phyloP scores from a whole-genome alignment of 2,329 filamentous ascomycete genomes.

The Paracorniculantispora psalliotae region DNA sequence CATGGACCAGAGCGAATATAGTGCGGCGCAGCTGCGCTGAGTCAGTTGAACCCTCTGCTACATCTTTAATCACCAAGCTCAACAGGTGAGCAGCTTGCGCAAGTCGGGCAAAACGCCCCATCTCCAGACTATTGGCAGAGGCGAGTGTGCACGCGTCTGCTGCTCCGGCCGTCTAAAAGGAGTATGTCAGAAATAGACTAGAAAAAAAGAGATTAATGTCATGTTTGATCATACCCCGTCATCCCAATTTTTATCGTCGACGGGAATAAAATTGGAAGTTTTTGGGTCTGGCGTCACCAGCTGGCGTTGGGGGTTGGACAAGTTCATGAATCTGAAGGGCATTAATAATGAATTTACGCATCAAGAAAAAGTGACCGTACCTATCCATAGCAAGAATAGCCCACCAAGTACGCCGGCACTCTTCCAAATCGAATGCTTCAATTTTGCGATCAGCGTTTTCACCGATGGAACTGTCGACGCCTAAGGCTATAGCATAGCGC shows the following conservation, averaged over 20 bases:
- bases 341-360: background rate
- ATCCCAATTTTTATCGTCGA: constrained; percentile 15
- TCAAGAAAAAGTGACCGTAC: background rate
- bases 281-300: constrained; percentile 16
- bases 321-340: constrained; percentile 9
- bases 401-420: constrained; percentile 17
- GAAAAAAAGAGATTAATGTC: too few species aligned
- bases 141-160: constrained; percentile 9
- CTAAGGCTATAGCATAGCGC: constrained; percentile 12
- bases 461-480: constrained; percentile 13
- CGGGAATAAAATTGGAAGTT: constrained; percentile 9
- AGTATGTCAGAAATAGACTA: background rate
- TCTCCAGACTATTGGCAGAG: constrained; percentile 11
- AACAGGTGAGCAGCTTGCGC: constrained; percentile 18
- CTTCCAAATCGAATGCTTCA: constrained; percentile 13
- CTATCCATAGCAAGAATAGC: constrained; percentile 16
- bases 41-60: constrained; percentile 1
- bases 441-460: background rate
- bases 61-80: constrained; percentile 14
- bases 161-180: background rate
- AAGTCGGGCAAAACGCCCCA: constrained; percentile 16
- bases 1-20: constrained; percentile 14
- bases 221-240: constrained; percentile 6
- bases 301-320: constrained; percentile 6
- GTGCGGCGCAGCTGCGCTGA: constrained; percentile 16